These are phyloP conservation scores for Ascosphaera apis DNA, from an alignment of 2,329 filamentous ascomycete genomes.

Conservation along the genomic window DNA sequence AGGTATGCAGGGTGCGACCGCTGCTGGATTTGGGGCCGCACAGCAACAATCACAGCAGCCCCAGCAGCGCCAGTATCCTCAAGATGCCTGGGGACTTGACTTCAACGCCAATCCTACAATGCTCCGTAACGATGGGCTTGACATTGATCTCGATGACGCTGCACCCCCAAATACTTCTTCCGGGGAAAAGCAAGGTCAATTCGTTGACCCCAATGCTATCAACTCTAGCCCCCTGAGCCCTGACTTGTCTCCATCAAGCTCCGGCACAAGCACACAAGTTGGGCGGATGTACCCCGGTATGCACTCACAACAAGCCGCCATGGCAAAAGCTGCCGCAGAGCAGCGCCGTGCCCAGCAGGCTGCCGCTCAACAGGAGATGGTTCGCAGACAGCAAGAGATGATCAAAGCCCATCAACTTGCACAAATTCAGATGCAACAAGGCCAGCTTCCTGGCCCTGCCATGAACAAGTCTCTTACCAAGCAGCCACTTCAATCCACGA, in stretches of 20 bases:
- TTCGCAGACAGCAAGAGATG: conserved; percentile 30
- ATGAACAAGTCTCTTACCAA: neutral
- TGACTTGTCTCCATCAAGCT: conserved; percentile 17
- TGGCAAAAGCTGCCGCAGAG: conserved; percentile 50
- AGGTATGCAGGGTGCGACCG: no score
- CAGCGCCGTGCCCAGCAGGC: conserved; percentile 15
- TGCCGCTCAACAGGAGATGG: conserved; percentile 24
- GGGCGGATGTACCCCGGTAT: conserved; percentile 79
- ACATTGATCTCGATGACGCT: neutral
- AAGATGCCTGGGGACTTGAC: no score
- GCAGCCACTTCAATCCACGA: neutral
- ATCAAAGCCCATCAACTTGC: conserved; percentile 8
- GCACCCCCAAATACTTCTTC: conserved; percentile 12
- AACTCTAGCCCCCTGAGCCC: conserved; percentile 36
- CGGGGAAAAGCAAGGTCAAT: conserved; percentile 17
- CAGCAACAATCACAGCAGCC: neutral
- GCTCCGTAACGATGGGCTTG: no score
- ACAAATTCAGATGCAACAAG: neutral
- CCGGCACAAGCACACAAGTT: conserved; percentile 26
- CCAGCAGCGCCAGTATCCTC: neutral
- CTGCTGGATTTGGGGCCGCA: neutral
- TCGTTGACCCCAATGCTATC: conserved; percentile 53
- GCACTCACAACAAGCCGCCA: conserved; percentile 68
- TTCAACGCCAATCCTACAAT: no score
- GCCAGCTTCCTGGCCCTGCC: neutral